Evolutionary conservation across 306 rosid species (phyloP).

Genomic region (Vigna trinervia): DNA sequence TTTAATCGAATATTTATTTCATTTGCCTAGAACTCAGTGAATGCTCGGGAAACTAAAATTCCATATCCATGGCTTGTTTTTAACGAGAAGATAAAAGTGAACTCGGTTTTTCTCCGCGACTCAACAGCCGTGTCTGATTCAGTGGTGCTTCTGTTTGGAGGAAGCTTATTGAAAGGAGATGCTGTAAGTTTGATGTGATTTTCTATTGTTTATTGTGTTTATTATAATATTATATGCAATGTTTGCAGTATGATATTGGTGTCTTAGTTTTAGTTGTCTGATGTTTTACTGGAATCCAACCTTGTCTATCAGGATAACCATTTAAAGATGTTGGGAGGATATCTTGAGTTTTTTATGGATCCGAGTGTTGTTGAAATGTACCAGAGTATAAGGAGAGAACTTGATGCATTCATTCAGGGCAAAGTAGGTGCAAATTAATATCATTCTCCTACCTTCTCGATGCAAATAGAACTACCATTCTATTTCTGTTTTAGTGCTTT

Average conservation of each 20-base stretch:
- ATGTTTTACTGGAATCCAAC: slow-evolving; percentile 18
- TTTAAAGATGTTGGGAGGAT: slow-evolving; percentile 94
- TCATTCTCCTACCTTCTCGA: slow-evolving; percentile 29
- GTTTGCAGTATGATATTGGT: slow-evolving; percentile 3
- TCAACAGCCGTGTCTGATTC: slow-evolving; percentile 95
- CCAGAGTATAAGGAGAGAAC: slow-evolving; percentile 69
- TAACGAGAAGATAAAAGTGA: slow-evolving; percentile 96
- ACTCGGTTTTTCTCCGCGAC: slow-evolving; percentile 95
- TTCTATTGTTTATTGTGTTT: slow-evolving; percentile 20
- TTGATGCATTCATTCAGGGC: slow-evolving; percentile 77
- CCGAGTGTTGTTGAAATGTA: slow-evolving; percentile 79
- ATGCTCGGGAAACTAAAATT: slow-evolving; percentile 87
- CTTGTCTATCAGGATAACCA: slow-evolving; percentile 77
- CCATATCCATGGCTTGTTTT: slow-evolving; percentile 98
- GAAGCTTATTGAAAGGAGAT: slow-evolving; percentile 75
- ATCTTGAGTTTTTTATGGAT: slow-evolving; percentile 88
- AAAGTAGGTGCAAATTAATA: slow-evolving; percentile 66
- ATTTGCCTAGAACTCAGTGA: slow-evolving; percentile 81
- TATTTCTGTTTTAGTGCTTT: slow-evolving; percentile 30
- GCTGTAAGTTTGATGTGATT: slow-evolving; percentile 54
- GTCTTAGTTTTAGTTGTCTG: slow-evolving; percentile 28
- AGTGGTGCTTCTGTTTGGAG: slow-evolving; percentile 86
- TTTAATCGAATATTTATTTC: slow-evolving; percentile 41
- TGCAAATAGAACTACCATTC: slow-evolving; percentile 37
- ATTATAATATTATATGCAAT: background rate